Percentiles rank a stretch among this genome's conserved stretches.
phyloP scores from a whole-genome alignment of 2,329 filamentous ascomycete species.

The Parastagonospora avenae region DNA sequence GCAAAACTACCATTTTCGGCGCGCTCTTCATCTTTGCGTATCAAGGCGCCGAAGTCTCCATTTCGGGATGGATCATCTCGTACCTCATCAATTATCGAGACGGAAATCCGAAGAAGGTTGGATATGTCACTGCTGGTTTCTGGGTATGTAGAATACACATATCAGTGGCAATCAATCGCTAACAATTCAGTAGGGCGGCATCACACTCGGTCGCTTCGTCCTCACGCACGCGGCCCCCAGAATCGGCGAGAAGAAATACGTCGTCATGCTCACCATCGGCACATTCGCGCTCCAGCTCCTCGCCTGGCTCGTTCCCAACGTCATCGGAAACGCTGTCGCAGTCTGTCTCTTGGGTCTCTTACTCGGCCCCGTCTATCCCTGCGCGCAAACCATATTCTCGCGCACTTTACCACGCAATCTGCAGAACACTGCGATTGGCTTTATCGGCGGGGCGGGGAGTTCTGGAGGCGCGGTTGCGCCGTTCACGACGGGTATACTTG shows the following conservation, averaged over 20 bases:
- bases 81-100: conserved; percentile 76
- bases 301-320: conserved; percentile 77
- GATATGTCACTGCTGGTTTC: conserved; percentile 76
- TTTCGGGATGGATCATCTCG: conserved; percentile 85
- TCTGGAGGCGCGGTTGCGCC: conserved; percentile 71
- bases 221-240: conserved; percentile 69
- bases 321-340: conserved; percentile 59
- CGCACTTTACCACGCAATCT: conserved; percentile 63
- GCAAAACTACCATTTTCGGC: conserved; percentile 70
- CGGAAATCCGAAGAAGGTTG: conserved; percentile 72
- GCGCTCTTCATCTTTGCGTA: conserved; percentile 85
- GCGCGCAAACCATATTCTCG: conserved; percentile 68
- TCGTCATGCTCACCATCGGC: conserved; percentile 66
- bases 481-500: conserved; percentile 68
- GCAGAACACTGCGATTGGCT: conserved; percentile 67
- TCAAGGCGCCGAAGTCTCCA: conserved; percentile 82
- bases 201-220: conserved; percentile 75
- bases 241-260: conserved; percentile 73
- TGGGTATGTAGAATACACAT: too few species aligned
- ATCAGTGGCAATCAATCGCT: too few species aligned
- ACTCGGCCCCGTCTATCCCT: conserved; percentile 80
- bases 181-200: conserved; percentile 63
- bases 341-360: conserved; percentile 70
- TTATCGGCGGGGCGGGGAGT: conserved; percentile 72
- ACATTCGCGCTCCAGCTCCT: conserved; percentile 73